Conservation (phyloP, 1,284 basidiomycete genomes). For the Ceratobasidium sp. region DNA sequence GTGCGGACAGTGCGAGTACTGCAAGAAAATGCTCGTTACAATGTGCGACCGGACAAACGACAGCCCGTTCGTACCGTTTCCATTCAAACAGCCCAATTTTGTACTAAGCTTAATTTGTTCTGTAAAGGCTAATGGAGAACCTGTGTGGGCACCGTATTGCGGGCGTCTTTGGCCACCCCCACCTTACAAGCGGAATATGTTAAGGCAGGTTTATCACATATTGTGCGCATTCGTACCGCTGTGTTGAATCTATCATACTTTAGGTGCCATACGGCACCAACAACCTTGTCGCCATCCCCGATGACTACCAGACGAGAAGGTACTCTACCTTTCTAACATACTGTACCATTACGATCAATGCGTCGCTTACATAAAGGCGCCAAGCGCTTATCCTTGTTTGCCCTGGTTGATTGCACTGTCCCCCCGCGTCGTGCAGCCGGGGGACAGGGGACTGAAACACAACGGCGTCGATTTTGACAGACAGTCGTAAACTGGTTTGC, state of each 20-base stretch:
- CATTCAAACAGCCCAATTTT: neutral
- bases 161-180: constrained; percentile 79
- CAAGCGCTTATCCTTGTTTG: too few species aligned
- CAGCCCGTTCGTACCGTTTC: constrained; percentile 61
- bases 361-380: too few species aligned
- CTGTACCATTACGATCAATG: too few species aligned
- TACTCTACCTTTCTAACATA: constrained; percentile 75
- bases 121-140: constrained; percentile 62
- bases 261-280: constrained; percentile 76
- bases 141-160: constrained; percentile 77
- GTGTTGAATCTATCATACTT: constrained; percentile 50
- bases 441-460: too few species aligned
- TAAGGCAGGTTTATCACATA: constrained; percentile 41
- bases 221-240: neutral
- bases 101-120: neutral
- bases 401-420: too few species aligned
- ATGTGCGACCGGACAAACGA: constrained; percentile 79
- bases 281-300: constrained; percentile 76
- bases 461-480: too few species aligned
- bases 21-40: constrained; percentile 75
- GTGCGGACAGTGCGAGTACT: constrained; percentile 78
- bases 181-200: constrained; percentile 79
- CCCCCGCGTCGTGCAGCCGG: too few species aligned
- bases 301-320: constrained; percentile 58
- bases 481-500: too few species aligned